Conservation (phyloP, 208 protist species). For the Novymonas esmeraldas region DNA sequence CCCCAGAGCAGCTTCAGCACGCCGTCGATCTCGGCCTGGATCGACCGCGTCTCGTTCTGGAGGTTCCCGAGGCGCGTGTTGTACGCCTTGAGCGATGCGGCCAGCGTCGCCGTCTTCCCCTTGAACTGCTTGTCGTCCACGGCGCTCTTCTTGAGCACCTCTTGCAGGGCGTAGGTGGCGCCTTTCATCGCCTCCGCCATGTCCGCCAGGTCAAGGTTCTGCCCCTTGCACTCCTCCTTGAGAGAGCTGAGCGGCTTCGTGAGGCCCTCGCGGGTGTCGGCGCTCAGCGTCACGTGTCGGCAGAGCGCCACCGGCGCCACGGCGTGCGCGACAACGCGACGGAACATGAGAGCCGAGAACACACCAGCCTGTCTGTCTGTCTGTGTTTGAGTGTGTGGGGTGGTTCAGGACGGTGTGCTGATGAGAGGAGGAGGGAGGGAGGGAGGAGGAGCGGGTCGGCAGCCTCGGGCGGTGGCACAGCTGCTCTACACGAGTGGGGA, state of each 20-base stretch:
- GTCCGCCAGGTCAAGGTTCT: slow-evolving; percentile 84
- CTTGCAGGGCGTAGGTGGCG: slow-evolving; percentile 59
- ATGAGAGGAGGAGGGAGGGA: no score
- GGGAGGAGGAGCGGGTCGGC: no score
- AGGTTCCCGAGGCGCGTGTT: slow-evolving; percentile 79
- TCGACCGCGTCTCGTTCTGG: slow-evolving; percentile 83
- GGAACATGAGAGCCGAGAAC: no score
- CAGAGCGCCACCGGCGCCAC: slow-evolving; percentile 7
- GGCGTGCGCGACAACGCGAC: slow-evolving; percentile 10
- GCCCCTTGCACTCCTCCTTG: slow-evolving; percentile 89
- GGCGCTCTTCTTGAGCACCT: slow-evolving; percentile 40
- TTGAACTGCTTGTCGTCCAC: slow-evolving; percentile 78
- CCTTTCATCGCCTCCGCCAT: slow-evolving; percentile 86
- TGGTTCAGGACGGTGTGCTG: no score
- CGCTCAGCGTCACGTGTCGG: slow-evolving; percentile 31
- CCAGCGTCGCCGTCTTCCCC: slow-evolving; percentile 72
- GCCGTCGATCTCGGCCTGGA: slow-evolving; percentile 77
- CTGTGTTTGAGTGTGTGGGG: no score
- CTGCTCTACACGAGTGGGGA: no score
- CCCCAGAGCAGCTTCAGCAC: slow-evolving; percentile 87
- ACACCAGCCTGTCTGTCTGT: no score
- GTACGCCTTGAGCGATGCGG: slow-evolving; percentile 88
- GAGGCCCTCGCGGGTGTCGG: slow-evolving; percentile 58
- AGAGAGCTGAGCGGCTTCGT: slow-evolving; percentile 79
- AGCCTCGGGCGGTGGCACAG: no score